These are phyloP conservation scores for Oidiodendron maius DNA, from an alignment of 495 filamentous ascomycete genomes.

Conservation along the genomic window DNA sequence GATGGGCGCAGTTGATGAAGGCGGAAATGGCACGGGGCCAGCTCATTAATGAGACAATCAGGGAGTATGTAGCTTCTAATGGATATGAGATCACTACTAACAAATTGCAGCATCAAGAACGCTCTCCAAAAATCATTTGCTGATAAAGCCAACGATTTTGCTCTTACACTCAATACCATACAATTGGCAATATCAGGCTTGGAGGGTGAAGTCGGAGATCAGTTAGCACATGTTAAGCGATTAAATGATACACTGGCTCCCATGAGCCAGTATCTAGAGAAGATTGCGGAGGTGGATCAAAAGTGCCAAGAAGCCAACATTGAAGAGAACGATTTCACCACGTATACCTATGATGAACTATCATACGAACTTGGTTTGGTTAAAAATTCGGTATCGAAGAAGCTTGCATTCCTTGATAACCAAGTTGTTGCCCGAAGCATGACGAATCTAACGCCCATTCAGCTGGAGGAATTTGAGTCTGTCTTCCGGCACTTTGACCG, in stretches of 20 bases:
- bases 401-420: constrained; percentile 93
- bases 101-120: constrained; percentile 72
- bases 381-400: constrained; percentile 85
- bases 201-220: constrained; percentile 93
- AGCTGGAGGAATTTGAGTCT: constrained; percentile 95
- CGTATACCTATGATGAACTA: constrained; percentile 93
- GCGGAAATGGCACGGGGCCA: constrained; percentile 83
- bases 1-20: constrained; percentile 73
- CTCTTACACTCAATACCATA: constrained; percentile 85
- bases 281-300: constrained; percentile 72
- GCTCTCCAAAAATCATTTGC: constrained; percentile 85
- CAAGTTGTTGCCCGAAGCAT: constrained; percentile 94
- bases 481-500: constrained; percentile 97
- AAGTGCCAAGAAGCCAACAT: constrained; percentile 96
- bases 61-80: constrained; percentile 55
- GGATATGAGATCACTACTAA: background rate
- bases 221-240: constrained; percentile 75
- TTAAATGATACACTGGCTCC: constrained; percentile 78
- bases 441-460: constrained; percentile 97
- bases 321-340: constrained; percentile 98
- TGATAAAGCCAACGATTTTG: constrained; percentile 96
- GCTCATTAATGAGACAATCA: constrained; percentile 93
- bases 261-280: constrained; percentile 78
- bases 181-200: constrained; percentile 88
- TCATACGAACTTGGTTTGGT: constrained; percentile 90